A percentile compares a stretch with the other conserved stretches of the same genome.
phyloP scores from a whole-genome alignment of 441 rosid species.

The Erodium trifolium region DNA sequence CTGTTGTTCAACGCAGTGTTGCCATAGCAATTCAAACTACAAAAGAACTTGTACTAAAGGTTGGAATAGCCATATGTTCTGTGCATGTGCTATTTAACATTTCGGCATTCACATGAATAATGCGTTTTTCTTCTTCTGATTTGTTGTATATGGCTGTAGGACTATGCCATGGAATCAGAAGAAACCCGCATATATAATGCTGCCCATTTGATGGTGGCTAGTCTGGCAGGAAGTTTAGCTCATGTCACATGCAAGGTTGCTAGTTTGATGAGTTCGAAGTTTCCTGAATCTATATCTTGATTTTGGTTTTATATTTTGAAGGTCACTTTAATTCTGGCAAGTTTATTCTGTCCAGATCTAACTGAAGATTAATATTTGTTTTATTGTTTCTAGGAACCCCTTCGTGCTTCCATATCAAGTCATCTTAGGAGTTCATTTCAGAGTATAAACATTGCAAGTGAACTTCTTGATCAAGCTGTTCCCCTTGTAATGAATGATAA shows the following conservation, averaged over 20 bases:
- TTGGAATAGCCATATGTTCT: neutral
- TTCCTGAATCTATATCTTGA: neutral
- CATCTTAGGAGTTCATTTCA: slow-evolving; percentile 77
- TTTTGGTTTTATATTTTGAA: neutral
- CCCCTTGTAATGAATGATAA: slow-evolving; percentile 94
- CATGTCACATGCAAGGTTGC: slow-evolving; percentile 99
- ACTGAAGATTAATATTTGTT: slow-evolving; percentile 10
- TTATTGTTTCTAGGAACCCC: slow-evolving; percentile 62
- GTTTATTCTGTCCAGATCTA: neutral
- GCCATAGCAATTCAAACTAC: slow-evolving; percentile 98
- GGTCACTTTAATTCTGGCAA: slow-evolving; percentile 6
- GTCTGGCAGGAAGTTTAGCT: slow-evolving; percentile 97
- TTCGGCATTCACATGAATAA: neutral
- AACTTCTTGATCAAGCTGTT: slow-evolving; percentile 81
- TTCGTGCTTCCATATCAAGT: slow-evolving; percentile 82
- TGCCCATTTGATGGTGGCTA: slow-evolving; percentile 98
- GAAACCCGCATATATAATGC: slow-evolving; percentile 90
- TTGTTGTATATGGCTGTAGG: slow-evolving; percentile 36
- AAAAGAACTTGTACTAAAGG: slow-evolving; percentile 68
- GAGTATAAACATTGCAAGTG: slow-evolving; percentile 55
- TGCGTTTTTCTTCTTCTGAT: neutral
- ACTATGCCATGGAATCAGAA: slow-evolving; percentile 88
- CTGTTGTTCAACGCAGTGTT: slow-evolving; percentile 96
- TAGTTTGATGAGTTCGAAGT: slow-evolving; percentile 5
- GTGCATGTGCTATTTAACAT: neutral